Conservation (phyloP, 2,329 filamentous ascomycete genomes). For the Rhytidhysteron rufulum region DNA sequence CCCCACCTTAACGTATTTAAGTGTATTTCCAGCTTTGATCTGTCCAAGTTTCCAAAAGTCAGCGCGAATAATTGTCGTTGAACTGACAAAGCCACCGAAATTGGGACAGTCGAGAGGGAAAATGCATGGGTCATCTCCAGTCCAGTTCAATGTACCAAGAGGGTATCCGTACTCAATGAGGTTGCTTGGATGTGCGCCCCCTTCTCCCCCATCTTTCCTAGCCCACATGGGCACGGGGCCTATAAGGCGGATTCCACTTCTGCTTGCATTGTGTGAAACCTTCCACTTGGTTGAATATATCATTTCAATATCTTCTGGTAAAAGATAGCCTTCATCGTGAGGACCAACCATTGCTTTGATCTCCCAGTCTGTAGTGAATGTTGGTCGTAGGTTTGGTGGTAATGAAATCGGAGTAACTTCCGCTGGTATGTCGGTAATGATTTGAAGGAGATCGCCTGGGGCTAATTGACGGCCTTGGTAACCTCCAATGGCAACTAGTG, state of each 20-base stretch:
- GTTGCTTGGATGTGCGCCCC: conserved; percentile 60
- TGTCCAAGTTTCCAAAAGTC: conserved; percentile 62
- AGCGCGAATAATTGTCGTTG: conserved; percentile 53
- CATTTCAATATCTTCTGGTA: conserved; percentile 51
- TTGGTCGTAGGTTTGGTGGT: conserved; percentile 45
- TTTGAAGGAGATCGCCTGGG: conserved; percentile 51
- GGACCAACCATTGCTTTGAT: conserved; percentile 54
- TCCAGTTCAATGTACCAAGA: conserved; percentile 57
- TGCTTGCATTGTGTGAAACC: conserved; percentile 58
- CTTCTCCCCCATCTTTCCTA: conserved; percentile 57
- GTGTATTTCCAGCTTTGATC: conserved; percentile 55
- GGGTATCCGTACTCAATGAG: conserved; percentile 54
- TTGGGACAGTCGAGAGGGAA: conserved; percentile 59
- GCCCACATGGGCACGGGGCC: conserved; percentile 59
- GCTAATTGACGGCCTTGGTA: conserved; percentile 56
- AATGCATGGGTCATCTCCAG: conserved; percentile 58
- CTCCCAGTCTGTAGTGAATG: conserved; percentile 50
- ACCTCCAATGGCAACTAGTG: conserved; percentile 56
- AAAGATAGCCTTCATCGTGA: conserved; percentile 53
- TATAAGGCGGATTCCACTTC: conserved; percentile 58
- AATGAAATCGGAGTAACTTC: conserved; percentile 30
- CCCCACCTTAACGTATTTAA: conserved; percentile 50
- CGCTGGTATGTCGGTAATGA: conserved; percentile 38
- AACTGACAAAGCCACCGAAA: conserved; percentile 58
- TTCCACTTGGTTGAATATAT: conserved; percentile 58